These are phyloP conservation scores for Candida sonorensis DNA, from an alignment of 805 yeast genomes.

Conservation along the genomic window DNA sequence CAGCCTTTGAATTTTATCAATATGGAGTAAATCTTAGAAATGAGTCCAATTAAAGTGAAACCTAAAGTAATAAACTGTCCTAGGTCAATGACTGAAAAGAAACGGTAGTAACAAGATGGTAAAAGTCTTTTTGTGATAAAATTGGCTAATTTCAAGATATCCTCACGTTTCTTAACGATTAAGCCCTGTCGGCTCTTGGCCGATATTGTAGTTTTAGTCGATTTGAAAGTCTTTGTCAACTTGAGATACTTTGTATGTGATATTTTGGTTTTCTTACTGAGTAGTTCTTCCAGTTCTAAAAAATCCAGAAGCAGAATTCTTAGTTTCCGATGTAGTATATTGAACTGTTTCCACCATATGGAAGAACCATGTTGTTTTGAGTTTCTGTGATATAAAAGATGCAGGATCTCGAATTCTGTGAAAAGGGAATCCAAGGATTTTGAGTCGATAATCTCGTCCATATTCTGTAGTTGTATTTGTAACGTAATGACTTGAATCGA, in stretches of 20 bases:
- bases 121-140: constrained; percentile 32
- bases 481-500: too few relatives aligned
- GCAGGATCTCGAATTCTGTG: constrained; percentile 53
- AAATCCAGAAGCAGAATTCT: constrained; percentile 32
- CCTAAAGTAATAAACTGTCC: constrained; percentile 79
- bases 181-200: constrained; percentile 3
- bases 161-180: constrained; percentile 3
- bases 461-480: too few relatives aligned
- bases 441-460: background rate
- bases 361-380: constrained; percentile 69
- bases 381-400: constrained; percentile 62
- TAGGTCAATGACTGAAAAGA: constrained; percentile 60
- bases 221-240: too few relatives aligned
- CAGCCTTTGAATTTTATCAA: constrained; percentile 17
- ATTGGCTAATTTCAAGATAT: constrained; percentile 7
- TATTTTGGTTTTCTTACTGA: too few relatives aligned
- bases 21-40: constrained; percentile 37
- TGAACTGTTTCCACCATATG: constrained; percentile 70
- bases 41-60: constrained; percentile 52
- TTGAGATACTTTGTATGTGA: too few relatives aligned
- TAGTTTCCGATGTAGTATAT: constrained; percentile 52
- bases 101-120: constrained; percentile 48
- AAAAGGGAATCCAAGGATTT: constrained; percentile 12
- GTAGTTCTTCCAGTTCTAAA: constrained; percentile 19
- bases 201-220: constrained; percentile 5